Base-by-base conservation (phyloP, 2,329 filamentous ascomycete genomes). In the Pseudophaeomoniella oleicola region DNA sequence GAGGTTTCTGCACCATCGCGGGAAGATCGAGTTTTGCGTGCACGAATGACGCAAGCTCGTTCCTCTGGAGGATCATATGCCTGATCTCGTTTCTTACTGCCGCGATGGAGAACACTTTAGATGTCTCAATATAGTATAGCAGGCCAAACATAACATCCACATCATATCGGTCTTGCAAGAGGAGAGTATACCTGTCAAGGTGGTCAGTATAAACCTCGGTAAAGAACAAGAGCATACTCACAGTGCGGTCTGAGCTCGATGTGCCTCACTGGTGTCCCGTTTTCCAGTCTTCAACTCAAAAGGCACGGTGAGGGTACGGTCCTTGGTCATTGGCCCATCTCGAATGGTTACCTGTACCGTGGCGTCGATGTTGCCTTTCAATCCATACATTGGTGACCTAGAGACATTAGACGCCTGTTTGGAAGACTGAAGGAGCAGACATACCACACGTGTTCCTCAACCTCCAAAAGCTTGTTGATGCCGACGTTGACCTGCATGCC, bases 351-450 rank as follows among this genome's bases (percentile, higher is more conserved):
- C 81, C 60, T 98, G 84, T 1, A 98, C 82, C 0, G 90, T 96
- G 17, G 90, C 90, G 59, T 98, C 90, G 41, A 98, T 90, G 48
- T 96, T 98, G 18, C 90, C 90, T 56, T 98, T 98, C 12, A 98
- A 66, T 0, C 90, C 90, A 53, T 93, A 98, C 75, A 86, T 88
- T 1, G 90, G 90, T 4, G 88, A 96, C 22, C 22, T 27, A 27
- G 6, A n/a, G 22, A 9, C 22, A 6, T 6, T 27, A 9, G n/a
- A n/a, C 22, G n/a, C n/a, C n/a, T 6, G 22, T n/a, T n/a, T n/a
- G n/a, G 22, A 6, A 27, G 9, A 27, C 22, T 9, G 22, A 6
- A 6, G n/a, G 22, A 27, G n/a, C 9, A 27, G n/a, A 27, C 22
- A 27, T 27, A 27, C 90, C 90, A 98, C 17, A 98, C 78, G 52